Conservation (phyloP, 495 filamentous ascomycete genomes). For the Saxophila tyrrhenica region DNA sequence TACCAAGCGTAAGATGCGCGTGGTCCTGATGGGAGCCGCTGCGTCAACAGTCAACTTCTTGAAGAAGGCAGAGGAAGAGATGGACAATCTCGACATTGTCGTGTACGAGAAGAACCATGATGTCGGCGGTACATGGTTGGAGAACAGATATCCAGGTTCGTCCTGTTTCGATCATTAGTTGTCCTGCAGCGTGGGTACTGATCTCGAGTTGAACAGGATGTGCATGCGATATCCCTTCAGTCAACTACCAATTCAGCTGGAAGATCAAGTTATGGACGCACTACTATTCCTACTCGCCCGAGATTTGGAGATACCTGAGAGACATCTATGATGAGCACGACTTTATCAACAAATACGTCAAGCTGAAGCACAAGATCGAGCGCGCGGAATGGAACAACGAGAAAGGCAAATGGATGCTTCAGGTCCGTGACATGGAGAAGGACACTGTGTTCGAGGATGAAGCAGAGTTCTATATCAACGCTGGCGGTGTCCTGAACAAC, state of each 20-base stretch:
- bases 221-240: constrained; percentile 31
- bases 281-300: constrained; percentile 32
- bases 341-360: constrained; percentile 30
- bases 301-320: constrained; percentile 36
- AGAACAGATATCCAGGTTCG: constrained; percentile 24
- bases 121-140: constrained; percentile 35
- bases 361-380: constrained; percentile 27
- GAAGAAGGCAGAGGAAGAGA: constrained; percentile 29
- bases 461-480: constrained; percentile 32
- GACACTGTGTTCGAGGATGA: constrained; percentile 26
- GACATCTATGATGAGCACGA: constrained; percentile 33
- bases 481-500: constrained; percentile 31
- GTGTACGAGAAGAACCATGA: constrained; percentile 39
- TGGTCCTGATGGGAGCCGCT: constrained; percentile 35
- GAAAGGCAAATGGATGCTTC: constrained; percentile 26
- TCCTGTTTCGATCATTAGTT: too few species aligned
- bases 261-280: constrained; percentile 34
- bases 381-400: constrained; percentile 25
- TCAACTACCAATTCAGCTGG: constrained; percentile 32
- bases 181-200: too few species aligned
- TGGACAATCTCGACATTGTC: constrained; percentile 29
- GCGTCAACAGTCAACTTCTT: constrained; percentile 33
- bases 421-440: constrained; percentile 23
- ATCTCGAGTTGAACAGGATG: constrained; percentile 21
- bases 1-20: constrained; percentile 25